A percentile compares a stretch with the other conserved stretches of the same genome.
These are phyloP conservation scores for Podosphaera xanthii DNA, from an alignment of 2,329 filamentous ascomycete species.

Conservation along the genomic window DNA sequence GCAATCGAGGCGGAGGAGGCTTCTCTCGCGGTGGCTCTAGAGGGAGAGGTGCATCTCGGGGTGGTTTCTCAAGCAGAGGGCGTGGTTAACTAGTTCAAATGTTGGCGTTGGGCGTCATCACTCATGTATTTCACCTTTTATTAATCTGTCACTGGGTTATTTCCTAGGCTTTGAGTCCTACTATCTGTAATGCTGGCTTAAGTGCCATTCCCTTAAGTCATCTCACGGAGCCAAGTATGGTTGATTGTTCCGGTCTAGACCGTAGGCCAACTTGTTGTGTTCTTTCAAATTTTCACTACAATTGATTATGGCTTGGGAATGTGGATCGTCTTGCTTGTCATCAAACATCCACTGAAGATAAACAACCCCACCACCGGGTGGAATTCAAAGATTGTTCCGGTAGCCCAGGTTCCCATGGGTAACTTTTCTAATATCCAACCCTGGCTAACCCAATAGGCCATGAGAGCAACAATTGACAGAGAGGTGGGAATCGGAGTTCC, in stretches of 20 bases:
- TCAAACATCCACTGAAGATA: constrained; percentile 70
- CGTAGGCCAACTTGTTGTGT: no score
- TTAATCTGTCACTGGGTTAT: no score
- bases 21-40: constrained; percentile 10
- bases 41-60: constrained; percentile 14
- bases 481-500: constrained; percentile 90
- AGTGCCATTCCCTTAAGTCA: no score
- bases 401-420: constrained; percentile 48
- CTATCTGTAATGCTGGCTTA: no score
- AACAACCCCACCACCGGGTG: constrained; percentile 69
- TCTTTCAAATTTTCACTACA: no score
- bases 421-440: constrained; percentile 59
- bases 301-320: constrained; percentile 57
- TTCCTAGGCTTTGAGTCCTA: no score
- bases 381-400: constrained; percentile 51
- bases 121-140: no score
- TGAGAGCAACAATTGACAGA: constrained; percentile 54
- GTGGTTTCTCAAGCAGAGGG: constrained; percentile 15
- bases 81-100: constrained; percentile 11
- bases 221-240: background rate
- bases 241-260: no score
- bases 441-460: constrained; percentile 73
- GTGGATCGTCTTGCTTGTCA: constrained; percentile 87
- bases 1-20: constrained; percentile 16
- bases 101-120: constrained; percentile 10